Base-by-base conservation (phyloP, 2,329 filamentous ascomycete genomes). In the Ceratocystis diversiconidia region DNA sequence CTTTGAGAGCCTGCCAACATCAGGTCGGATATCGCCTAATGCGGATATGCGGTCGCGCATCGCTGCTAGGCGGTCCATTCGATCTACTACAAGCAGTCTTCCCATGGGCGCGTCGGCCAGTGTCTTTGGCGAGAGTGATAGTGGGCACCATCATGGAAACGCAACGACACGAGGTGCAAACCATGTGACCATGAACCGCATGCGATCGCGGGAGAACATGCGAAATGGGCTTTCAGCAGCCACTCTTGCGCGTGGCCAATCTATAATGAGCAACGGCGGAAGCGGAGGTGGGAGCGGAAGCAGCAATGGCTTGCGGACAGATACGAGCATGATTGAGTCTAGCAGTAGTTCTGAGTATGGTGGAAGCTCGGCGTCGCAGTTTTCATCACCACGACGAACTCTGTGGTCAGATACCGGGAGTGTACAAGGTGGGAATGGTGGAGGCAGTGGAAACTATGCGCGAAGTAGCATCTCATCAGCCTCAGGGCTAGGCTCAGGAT, bases 1-100 rank as follows among this genome's bases (percentile, higher is more conserved):
- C 1, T 68, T 69, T 12, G 71, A 73, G 60, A 71, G 70, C 66
- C 69, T 63, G n/a, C 28, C 52, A 32, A 70, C 66, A 3, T 71
- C 69, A 1, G 70, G 68, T 43, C 68, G 66, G 62, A 70, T 67
- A 2, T 72, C 71, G 60, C 70, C 72, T 5, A 59, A 30, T 17
- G 28, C 52, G 3, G 52, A 59, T 3, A 32, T 50, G 61, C 69
- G 36, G 19, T 43, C n/a, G 19, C 41, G 22, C 5, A 19, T 25
- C 10, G 22, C 60, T 17, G 25, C 41, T 15, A 52, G 25, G 19
- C 25, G 66, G 12, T 72, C 71, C 8, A 69, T 71, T 25, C 70
- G 73, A 1, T 72, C 70, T 6, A 68, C 61, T 3, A 46, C 41
- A 6, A 64, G 65, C 22, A 59, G 57, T 17, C 41, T 67, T 15